Evolutionary conservation across 495 filamentous ascomycete species (phyloP), one percentile per base, ranked within the genome.

Genomic region (Penicillium nucicola): DNA sequence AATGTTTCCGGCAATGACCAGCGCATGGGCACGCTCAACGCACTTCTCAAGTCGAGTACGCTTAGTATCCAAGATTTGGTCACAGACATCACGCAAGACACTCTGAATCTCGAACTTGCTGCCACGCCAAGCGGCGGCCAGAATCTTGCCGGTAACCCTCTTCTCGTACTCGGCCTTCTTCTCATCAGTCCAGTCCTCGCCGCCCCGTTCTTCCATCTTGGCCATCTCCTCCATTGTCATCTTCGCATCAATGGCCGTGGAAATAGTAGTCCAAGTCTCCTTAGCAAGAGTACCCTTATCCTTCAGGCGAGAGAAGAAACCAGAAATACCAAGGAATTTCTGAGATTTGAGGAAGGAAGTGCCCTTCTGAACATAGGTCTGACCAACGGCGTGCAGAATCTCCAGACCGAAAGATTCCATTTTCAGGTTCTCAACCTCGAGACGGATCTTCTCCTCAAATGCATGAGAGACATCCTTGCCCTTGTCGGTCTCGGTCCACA

Each of bases 151-250:
- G 22, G 93, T 99, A 2, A 97, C 92, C 60, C 84, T 83, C 61
- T 90, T 84, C 75, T 97, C 92, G 57, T 92, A 96, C 71, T 99
- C 93, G n/a, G 86, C 79, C 72, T 90, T 92, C 77, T 88, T 91
- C 83, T 99, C 95, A 56, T 97, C 93, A 9, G 93, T 97, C 93
- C 93, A 99, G 35, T 96, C 92, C 46, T 97, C 95, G 17, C 93
- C 93, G 15, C 93, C 93, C 61, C 86, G 86, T 76, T 96, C 88
- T 71, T 99, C 95, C 69, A 90, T 69, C 65, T 92, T 91, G 19
- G 91, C 91, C 93, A 99, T 97, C 67, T 97, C 93, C 70, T 97
- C 95, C 85, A 99, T 95, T 43, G 90, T 96, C 78, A 95, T 84
- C 69, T 99, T 93, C 37, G 93, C 93, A 60, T 96, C 92, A 52